A percentile compares a stretch with the other conserved stretches of the same genome.
Conservation (phyloP, 495 filamentous ascomycete genomes). For the Aspergillus indologenus region DNA sequence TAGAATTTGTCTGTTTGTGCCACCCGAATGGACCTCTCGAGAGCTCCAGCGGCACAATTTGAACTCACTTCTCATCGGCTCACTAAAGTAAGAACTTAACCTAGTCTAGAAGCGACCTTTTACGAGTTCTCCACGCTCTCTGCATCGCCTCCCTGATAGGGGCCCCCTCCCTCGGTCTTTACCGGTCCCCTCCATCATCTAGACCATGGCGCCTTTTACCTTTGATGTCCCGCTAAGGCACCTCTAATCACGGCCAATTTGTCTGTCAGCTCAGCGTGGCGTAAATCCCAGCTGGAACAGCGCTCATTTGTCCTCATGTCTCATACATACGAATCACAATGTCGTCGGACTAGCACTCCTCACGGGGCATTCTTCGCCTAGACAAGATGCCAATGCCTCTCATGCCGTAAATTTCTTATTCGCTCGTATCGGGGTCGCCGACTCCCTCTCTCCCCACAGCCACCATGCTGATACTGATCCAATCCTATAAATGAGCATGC, state of each 20-base stretch:
- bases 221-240: not conserved
- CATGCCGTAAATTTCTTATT: constrained; percentile 1
- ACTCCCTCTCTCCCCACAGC: not conserved
- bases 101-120: not conserved
- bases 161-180: not conserved
- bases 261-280: not conserved
- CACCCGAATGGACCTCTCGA: not conserved
- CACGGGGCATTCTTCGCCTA: constrained; percentile 1
- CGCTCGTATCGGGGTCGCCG: constrained; percentile 3
- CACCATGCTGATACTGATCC: not conserved
- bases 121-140: not conserved
- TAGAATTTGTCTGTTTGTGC: not conserved
- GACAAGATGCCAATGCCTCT: constrained; percentile 4
- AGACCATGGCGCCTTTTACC: not conserved
- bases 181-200: not conserved
- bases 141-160: not conserved
- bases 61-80: not conserved
- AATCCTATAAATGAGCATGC: constrained; percentile 1
- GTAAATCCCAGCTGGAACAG: not conserved
- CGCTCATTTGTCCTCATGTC: not conserved
- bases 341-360: not conserved
- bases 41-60: not conserved
- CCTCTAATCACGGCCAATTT: not conserved
- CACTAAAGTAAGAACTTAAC: not conserved
- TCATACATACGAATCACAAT: constrained; percentile 5